These are phyloP conservation scores for Esteya vermicola DNA, from an alignment of 2,329 filamentous ascomycete species.

Conservation along the genomic window DNA sequence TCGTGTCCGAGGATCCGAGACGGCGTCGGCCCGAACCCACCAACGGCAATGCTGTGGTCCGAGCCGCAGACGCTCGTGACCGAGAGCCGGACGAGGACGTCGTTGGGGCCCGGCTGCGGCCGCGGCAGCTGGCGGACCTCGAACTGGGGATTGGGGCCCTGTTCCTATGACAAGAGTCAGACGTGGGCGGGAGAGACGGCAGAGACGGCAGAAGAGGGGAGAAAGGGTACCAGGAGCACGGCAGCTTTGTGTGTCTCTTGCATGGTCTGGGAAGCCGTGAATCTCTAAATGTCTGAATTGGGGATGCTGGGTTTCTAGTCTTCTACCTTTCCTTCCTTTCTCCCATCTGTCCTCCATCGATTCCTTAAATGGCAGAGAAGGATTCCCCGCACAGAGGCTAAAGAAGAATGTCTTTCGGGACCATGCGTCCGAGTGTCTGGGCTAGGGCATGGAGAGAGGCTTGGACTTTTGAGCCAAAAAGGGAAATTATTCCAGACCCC, in stretches of 20 bases:
- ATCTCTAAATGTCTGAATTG: too few species aligned
- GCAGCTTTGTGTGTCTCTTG: conserved; percentile 7
- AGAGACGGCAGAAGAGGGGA: not conserved
- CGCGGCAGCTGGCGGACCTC: conserved; percentile 12
- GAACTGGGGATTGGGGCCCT: conserved; percentile 9
- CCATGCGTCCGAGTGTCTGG: too few species aligned
- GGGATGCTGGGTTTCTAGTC: too few species aligned
- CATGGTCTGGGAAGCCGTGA: too few species aligned
- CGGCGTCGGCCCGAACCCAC: conserved; percentile 21
- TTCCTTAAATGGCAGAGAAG: too few species aligned
- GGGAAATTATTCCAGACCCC: too few species aligned
- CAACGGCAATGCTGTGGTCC: conserved; percentile 22
- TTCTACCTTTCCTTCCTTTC: too few species aligned
- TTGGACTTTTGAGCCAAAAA: too few species aligned
- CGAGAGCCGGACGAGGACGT: conserved; percentile 20
- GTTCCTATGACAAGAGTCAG: not conserved
- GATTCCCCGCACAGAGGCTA: too few species aligned
- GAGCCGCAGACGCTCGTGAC: conserved; percentile 24
- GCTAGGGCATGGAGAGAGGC: too few species aligned
- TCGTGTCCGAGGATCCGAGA: conserved; percentile 27
- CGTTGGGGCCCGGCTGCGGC: conserved; percentile 15
- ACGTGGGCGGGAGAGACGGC: not conserved
- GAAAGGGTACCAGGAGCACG: conserved; percentile 7
- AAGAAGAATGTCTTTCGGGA: too few species aligned
- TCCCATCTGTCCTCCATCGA: too few species aligned